Evolutionary conservation across 1,284 basidiomycete genomes (phyloP), one percentile per base, ranked within the genome.

Genomic region (Nidula niveotomentosa): DNA sequence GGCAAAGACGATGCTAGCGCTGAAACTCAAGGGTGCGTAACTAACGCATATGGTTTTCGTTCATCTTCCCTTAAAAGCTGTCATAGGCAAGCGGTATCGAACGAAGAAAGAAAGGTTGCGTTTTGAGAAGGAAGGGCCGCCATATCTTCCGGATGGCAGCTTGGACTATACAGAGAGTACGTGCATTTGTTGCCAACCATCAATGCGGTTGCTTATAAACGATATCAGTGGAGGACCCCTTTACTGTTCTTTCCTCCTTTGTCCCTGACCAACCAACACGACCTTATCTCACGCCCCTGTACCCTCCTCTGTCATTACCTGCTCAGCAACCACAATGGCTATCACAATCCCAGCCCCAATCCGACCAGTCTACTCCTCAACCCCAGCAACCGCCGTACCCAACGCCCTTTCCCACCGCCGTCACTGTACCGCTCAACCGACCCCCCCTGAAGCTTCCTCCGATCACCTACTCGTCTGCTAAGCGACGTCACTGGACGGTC

Each of bases 91-190:
- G 62, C 79, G 82, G 18, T 90, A 90, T 64, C 81, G 80, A 53
- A 91, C 88, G 1, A 91, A 91, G 73, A 91, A 88, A 62, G 90
- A 91, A 61, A 76, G 89, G 10, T 61, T 91, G 56, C 77, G 85
- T 18, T 78, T 90, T 49, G 89, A 91, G 63, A 85, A 81, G 57
- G 84, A 84, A 55, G 90, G 90, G 0, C 86, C 85, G 12, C 89
- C 89, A 0, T 76, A 77, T 23, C 74, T 75, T 6, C 63, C 81
- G 10, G 88, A 91, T 61, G 90, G 90, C 18, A 91, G 89, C 69
- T 71, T 91, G 34, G 84, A 90, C 66, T 91, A 90, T 62, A 65
- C 76, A 12, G 82, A 89, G 66, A 83, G 89, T 90, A 66, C 35
- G 82, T 71, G n/a, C n/a, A 35, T 48, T 63, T 50, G 34, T 53